Evolutionary conservation across 2,329 filamentous ascomycete species (phyloP).

Genomic region (Aspergillus fumigatiaffinis): DNA sequence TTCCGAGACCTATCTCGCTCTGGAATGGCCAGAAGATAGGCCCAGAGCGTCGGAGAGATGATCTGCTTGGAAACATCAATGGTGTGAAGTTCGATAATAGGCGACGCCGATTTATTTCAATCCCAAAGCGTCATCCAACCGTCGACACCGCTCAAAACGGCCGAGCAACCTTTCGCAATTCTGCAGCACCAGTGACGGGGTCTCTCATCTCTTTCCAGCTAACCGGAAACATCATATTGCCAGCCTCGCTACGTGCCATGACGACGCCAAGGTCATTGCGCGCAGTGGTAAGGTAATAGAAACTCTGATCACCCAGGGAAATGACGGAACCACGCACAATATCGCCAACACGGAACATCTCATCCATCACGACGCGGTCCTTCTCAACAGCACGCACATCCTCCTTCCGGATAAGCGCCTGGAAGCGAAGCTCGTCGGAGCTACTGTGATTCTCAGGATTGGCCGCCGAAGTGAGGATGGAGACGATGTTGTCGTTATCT

Average conservation of each 20-base stretch:
- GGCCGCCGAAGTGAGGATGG: slow-evolving; percentile 35
- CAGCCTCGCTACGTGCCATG: slow-evolving; percentile 82
- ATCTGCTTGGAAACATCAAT: background rate
- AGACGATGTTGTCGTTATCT: slow-evolving; percentile 36
- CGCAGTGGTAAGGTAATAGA: slow-evolving; percentile 92
- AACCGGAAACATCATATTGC: slow-evolving; percentile 86
- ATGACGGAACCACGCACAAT: slow-evolving; percentile 85
- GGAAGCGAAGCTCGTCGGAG: slow-evolving; percentile 66
- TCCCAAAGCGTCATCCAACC: slow-evolving; percentile 1
- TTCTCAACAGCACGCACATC: slow-evolving; percentile 95
- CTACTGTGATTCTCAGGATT: slow-evolving; percentile 40
- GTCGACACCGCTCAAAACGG: slow-evolving; percentile 60
- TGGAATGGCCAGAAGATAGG: background rate
- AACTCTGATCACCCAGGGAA: slow-evolving; percentile 86
- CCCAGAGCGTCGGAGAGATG: background rate
- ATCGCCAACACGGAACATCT: slow-evolving; percentile 89
- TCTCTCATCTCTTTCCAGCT: slow-evolving; percentile 96
- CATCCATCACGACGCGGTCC: slow-evolving; percentile 85
- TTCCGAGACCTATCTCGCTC: background rate
- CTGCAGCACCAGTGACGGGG: slow-evolving; percentile 68
- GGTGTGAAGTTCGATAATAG: background rate
- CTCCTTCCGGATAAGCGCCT: slow-evolving; percentile 79
- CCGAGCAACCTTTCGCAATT: slow-evolving; percentile 89
- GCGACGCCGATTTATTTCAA: background rate
- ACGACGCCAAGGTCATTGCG: slow-evolving; percentile 90